Evolutionary conservation across 306 rosid species (phyloP), one percentile per base, ranked within the genome.

Genomic region (Acacia confusa): DNA sequence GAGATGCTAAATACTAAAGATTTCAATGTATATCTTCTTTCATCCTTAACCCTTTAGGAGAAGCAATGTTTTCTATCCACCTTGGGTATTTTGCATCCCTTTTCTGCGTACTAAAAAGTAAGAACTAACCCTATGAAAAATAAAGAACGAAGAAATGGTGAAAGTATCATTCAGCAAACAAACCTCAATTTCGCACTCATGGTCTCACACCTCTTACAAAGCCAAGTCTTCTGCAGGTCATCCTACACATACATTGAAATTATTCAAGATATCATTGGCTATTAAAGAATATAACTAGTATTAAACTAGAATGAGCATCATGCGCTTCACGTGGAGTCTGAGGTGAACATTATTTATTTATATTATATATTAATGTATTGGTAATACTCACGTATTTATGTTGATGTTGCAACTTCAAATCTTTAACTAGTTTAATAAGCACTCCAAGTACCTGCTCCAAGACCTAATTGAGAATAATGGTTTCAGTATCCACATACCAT

Each of bases 401-500:
- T 72, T 96, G 99, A 84, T 91, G 97, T 70, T 92, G 97, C 90
- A 93, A 87, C 90, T 93, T 93, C 92, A 96, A 88, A 90, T 92
- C 97, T 85, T 91, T 90, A 77, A 96, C 97, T 64, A 96, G 92
- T 89, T 91, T 96, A 70, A 91, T 90, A 75, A 93, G 94, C 63
- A 96, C 94, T 63, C 91, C 97, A 84, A 96, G 89, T 72, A 93
- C 93, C 91, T 93, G 99, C 92, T 96, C 97, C 77, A 93, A 82
- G 68, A 96, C 98, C 99, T 96, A 79, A 58, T 82, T 58, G 52
- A 84, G 79, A 76, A 78, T 72, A 74, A 82, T 10, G 22, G 10
- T 57, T 78, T 76, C 43, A 69, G 72, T 34, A 81, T 70, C 27
- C 81, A 55, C 36, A 43, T 43, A 65, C 27, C 43, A 67, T n/a